Base-by-base conservation (phyloP, 2,329 filamentous ascomycete genomes). In the Talaromyces sp. region DNA sequence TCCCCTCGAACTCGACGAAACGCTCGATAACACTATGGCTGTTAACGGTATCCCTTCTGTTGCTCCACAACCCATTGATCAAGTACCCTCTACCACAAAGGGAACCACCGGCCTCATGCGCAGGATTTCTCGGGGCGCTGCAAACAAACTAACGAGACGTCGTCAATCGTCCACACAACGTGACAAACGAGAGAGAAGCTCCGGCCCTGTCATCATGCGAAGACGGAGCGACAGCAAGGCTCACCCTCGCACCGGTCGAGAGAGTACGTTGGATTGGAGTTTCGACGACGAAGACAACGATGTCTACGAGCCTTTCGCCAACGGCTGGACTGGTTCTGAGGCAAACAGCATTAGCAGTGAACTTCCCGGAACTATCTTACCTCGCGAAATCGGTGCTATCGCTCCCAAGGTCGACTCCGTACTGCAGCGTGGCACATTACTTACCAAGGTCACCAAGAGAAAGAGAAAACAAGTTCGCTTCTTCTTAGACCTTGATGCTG, bases 211-310 rank as follows among this genome's bases (percentile, higher is more conserved):
- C 64, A 90, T 97, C 61, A 87, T 96, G 77, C 88, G 94, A 68
- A 86, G 92, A 65, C 88, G 93, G 69, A 97, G 93, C 76, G 93
- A 96, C 76, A 97, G 93, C 81, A 95, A 91, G 77, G 91, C 87
- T 69, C 89, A 89, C 7, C 83, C 84, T 8, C 86, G 37, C 86
- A 88, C 33, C 39, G 83, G 84, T 65, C 65, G 69, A 45, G 78
- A 79, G 49, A 74, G 77, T 35, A 72, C 71, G 41, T 73, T 80
- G 60, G 82, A 84, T 69, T 76, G 83, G 27, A 82, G 84, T 62
- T 73, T 82, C 22, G 87, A 90, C 68, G 84, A 85, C 39, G 87
- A 88, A 31, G 76, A 83, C 27, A 81, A 84, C 60, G 82, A 85
- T 66, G 19, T 59, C 9, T 62, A 66, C 43, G 64, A 66, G 19